phyloP scores from a whole-genome alignment of 2,329 filamentous ascomycete genomes.

The Nannizzia gypsea region DNA sequence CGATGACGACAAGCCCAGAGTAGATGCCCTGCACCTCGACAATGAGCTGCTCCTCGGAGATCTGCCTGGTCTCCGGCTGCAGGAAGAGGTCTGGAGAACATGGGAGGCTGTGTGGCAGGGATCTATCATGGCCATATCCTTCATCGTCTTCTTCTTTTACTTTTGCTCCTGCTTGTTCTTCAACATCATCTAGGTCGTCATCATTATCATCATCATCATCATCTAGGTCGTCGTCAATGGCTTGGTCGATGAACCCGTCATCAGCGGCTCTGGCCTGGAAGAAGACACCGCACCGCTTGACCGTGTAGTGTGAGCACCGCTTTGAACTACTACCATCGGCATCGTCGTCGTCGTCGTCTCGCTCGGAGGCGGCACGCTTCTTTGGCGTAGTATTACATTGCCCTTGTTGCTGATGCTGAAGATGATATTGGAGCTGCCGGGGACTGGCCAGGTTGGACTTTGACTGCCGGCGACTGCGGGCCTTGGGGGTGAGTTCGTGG shows the following conservation, averaged over 20 bases:
- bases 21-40: constrained; percentile 58
- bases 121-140: not conserved
- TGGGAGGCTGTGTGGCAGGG: not conserved
- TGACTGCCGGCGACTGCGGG: not conserved
- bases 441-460: not conserved
- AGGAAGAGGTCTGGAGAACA: not conserved
- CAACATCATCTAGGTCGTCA: not conserved
- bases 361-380: not conserved
- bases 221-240: not conserved
- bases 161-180: too few relatives aligned
- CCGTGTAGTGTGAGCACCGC: not conserved
- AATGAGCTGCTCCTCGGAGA: constrained; percentile 66
- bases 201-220: not conserved
- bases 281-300: not conserved
- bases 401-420: not conserved
- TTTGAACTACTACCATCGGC: not conserved
- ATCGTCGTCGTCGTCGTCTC: not conserved
- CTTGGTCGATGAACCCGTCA: not conserved
- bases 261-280: not conserved
- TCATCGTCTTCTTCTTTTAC: too few relatives aligned
- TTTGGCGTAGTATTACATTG: not conserved
- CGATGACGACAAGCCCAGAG: constrained; percentile 70
- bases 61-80: constrained; percentile 54
- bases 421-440: not conserved
- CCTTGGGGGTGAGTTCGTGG: not conserved